Base-by-base conservation (phyloP, 176 grass and related monocot genomes). In the Zizania latifolia region DNA sequence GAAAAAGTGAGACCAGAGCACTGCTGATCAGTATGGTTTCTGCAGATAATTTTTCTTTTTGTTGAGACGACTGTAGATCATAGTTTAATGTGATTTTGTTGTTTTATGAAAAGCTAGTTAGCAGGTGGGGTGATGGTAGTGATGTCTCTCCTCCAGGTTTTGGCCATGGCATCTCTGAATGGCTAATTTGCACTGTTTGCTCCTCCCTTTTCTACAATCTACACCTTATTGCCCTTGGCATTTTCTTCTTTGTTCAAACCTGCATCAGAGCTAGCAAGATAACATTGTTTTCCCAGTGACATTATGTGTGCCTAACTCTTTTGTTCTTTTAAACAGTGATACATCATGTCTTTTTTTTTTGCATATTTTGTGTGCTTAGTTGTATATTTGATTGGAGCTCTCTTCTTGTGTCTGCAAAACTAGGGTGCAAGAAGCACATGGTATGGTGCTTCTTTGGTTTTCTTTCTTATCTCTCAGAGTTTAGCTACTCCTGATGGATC, bases 141-240 rank as follows among this genome's bases (percentile, higher is more conserved):
- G 27, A 35, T 86, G 77, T 76, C 71, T 71, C 71, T n/a, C n/a
- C 16, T 69, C 40, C 0, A 61, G 53, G 22, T 56, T 70, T 70
- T 63, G 63, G 56, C 84, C 35, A 6, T 44, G 63, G 71, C 56
- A 63, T 76, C 58, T 86, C 56, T 86, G 43, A 86, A 81, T 81
- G 77, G 43, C 71, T 81, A 41, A 54, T 9, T 86, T 41, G 62
- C 19, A 71, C 45, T 28, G 66, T n/a, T 65, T 65, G 48, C 82
- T 78, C 28, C 14, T 62, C 48, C 62, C 43, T 40, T 53, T 60
- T 43, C 26, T 10, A 55, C n/a, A n/a, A n/a, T n/a, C n/a, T n/a
- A 53, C 6, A 12, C 54, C 81, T 45, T 74, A 44, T 76, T 81
- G 57, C 45, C n/a, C 70, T 70, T 81, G 77, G 56, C 71, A 46